Conservation (phyloP, 2,329 filamentous ascomycete species). For the Huntiella bhutanensis region DNA sequence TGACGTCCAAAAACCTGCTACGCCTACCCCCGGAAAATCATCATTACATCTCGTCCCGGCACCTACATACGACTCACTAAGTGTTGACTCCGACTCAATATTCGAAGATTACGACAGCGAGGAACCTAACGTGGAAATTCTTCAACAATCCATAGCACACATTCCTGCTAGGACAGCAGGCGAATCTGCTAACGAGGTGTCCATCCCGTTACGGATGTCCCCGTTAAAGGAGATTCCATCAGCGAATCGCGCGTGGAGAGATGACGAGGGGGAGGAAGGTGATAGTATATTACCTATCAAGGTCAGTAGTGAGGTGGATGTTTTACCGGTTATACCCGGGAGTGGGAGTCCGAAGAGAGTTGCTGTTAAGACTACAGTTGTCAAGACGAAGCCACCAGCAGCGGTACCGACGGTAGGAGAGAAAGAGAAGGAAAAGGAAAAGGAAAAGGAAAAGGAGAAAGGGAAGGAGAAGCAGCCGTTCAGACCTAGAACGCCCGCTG, state of each 20-base stretch:
- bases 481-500: slow-evolving; percentile 10
- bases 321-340: background rate
- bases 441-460: too few relatives aligned
- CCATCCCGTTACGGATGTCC: slow-evolving; percentile 27
- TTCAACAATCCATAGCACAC: slow-evolving; percentile 24
- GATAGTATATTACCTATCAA: slow-evolving; percentile 10
- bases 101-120: slow-evolving; percentile 24
- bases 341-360: background rate
- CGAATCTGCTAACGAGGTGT: slow-evolving; percentile 21
- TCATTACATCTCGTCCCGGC: slow-evolving; percentile 8
- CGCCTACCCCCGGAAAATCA: slow-evolving; percentile 3
- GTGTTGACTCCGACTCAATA: slow-evolving; percentile 19
- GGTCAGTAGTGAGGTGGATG: slow-evolving; percentile 2
- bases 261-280: slow-evolving; percentile 7
- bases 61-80: slow-evolving; percentile 14
- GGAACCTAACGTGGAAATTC: slow-evolving; percentile 26
- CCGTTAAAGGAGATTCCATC: slow-evolving; percentile 33
- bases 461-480: background rate
- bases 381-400: slow-evolving; percentile 5
- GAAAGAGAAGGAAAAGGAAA: background rate
- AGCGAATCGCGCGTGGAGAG: slow-evolving; percentile 22
- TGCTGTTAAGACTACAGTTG: slow-evolving; percentile 5
- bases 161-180: slow-evolving; percentile 2
- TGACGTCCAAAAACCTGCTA: background rate
- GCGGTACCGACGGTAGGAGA: background rate